Evolutionary conservation across 73 alveolate species (phyloP).

Genomic region (Stentor roeselii): DNA sequence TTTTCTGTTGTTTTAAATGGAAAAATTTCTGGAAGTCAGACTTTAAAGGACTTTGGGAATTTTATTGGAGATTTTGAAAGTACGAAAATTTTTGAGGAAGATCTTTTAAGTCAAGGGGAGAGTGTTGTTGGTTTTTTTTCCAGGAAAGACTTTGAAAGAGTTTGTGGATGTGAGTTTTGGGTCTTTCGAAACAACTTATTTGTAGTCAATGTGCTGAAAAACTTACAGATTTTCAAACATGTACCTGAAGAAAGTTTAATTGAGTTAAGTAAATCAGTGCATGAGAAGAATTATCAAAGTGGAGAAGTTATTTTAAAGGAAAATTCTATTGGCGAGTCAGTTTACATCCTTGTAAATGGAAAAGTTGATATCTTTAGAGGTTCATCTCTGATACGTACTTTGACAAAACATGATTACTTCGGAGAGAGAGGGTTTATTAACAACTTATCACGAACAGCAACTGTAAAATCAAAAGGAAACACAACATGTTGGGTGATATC

Average conservation of each 20-base stretch:
- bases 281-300: constrained; percentile 22
- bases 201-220: neutral
- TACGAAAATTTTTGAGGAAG: too few species aligned
- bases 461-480: neutral
- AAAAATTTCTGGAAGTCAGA: neutral
- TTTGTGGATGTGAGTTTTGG: neutral
- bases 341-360: constrained; percentile 42
- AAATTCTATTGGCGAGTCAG: constrained; percentile 42
- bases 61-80: too few species aligned
- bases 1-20: neutral
- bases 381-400: neutral
- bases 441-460: neutral
- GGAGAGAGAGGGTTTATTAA: neutral
- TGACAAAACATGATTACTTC: neutral
- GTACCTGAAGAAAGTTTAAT: neutral
- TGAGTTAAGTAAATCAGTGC: constrained; percentile 26
- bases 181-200: neutral
- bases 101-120: neutral
- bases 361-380: constrained; percentile 32
- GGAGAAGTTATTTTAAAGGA: constrained; percentile 42
- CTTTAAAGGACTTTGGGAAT: too few species aligned
- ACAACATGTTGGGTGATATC: neutral
- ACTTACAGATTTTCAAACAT: neutral
- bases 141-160: neutral
- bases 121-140: neutral